Percentiles rank a stretch among this genome's conserved stretches.
Conservation (phyloP, 179 eudicot species). For the Beta corolliflora region DNA sequence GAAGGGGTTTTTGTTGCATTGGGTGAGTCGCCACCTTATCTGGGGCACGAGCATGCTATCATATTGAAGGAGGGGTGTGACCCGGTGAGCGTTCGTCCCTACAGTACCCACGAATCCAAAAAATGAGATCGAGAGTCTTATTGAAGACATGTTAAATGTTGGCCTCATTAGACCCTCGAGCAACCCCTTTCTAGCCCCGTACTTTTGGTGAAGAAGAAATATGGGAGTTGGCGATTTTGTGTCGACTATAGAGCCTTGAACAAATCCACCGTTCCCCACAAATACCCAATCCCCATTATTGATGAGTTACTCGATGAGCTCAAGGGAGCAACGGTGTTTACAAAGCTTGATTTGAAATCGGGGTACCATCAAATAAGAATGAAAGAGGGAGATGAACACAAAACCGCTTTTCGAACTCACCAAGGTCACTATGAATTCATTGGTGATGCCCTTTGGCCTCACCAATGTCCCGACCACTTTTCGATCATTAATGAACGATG, state of each 20-base stretch:
- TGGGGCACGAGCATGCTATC: background rate
- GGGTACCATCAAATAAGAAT: background rate
- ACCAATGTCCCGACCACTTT: constrained; percentile 8
- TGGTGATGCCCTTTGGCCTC: background rate
- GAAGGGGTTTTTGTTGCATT: too few species aligned
- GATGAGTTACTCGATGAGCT: constrained; percentile 6
- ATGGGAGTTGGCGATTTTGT: background rate
- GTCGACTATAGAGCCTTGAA: background rate
- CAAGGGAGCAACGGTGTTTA: background rate
- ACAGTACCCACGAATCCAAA: background rate
- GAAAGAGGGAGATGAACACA: background rate
- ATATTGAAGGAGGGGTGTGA: background rate
- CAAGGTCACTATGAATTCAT: too few species aligned
- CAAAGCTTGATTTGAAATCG: background rate
- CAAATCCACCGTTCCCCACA: background rate
- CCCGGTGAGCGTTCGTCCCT: constrained; percentile 11
- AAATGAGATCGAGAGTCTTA: background rate
- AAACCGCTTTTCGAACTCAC: background rate
- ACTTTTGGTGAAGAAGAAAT: background rate
- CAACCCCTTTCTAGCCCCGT: constrained; percentile 1
- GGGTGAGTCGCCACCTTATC: too few species aligned
- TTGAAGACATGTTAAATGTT: background rate
- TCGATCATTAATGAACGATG: background rate
- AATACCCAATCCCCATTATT: background rate
- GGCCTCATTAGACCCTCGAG: background rate